Evolutionary conservation across 1,284 basidiomycete genomes (phyloP).

Genomic region (Naganishia sp.): DNA sequence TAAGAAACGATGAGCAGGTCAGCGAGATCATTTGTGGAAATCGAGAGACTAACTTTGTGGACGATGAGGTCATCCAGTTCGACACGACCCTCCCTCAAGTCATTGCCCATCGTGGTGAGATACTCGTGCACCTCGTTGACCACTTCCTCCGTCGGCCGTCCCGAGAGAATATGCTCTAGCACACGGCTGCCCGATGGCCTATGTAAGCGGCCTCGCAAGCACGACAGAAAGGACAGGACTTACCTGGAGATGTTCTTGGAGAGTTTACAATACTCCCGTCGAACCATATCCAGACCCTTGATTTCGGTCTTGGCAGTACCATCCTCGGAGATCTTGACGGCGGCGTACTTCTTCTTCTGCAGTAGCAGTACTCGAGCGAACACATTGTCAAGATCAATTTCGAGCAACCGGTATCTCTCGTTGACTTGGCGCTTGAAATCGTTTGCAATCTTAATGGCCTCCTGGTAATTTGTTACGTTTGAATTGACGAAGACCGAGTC

Average conservation of each 20-base stretch:
- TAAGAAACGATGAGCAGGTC: constrained; percentile 15
- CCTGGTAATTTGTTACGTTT: constrained; percentile 80
- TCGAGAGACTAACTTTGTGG: constrained; percentile 66
- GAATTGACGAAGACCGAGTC: constrained; percentile 99
- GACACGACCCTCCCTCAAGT: constrained; percentile 73
- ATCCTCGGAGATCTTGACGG: constrained; percentile 84
- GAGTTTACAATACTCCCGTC: constrained; percentile 88
- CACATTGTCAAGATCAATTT: constrained; percentile 94
- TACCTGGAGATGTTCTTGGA: constrained; percentile 92
- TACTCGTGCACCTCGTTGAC: constrained; percentile 93
- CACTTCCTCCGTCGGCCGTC: constrained; percentile 84
- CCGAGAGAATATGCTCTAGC: constrained; percentile 86
- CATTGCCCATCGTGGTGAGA: constrained; percentile 69
- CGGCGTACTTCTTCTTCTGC: constrained; percentile 99
- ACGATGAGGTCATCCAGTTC: constrained; percentile 92
- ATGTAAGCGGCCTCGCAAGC: background rate
- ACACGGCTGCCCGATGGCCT: constrained; percentile 64
- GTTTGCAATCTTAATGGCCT: constrained; percentile 86
- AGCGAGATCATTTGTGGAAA: constrained; percentile 13
- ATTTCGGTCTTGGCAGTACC: constrained; percentile 74
- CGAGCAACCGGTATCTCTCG: constrained; percentile 88
- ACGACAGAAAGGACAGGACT: constrained; percentile 47
- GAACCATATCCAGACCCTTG: constrained; percentile 99
- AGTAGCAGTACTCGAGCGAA: constrained; percentile 90
- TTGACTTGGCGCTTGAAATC: constrained; percentile 96